Conservation (phyloP, 306 rosid genomes). For the Chamaecrista fasciculata region DNA sequence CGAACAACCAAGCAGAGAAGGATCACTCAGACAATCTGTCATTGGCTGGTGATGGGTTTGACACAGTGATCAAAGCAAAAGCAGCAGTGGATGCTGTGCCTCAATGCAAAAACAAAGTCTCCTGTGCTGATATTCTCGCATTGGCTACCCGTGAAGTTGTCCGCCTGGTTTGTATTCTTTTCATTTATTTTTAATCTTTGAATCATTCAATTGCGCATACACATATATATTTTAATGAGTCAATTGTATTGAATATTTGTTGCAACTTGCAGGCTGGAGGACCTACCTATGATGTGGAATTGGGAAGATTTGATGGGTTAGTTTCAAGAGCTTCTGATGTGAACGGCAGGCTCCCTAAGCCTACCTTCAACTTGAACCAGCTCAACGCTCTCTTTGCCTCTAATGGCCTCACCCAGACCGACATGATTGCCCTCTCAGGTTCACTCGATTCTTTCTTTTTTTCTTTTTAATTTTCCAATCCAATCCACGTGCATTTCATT, state of each 20-base stretch:
- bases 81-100: conserved; percentile 70
- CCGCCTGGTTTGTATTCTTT: conserved; percentile 43
- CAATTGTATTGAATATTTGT: no score
- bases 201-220: no score
- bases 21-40: conserved; percentile 80
- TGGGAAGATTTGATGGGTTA: conserved; percentile 76
- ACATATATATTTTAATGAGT: no score
- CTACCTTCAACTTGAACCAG: conserved; percentile 56
- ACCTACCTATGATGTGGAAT: conserved; percentile 66
- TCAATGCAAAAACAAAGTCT: conserved; percentile 65
- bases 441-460: no score
- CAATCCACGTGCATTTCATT: no score
- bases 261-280: conserved; percentile 60
- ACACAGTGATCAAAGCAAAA: conserved; percentile 75
- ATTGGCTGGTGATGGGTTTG: conserved; percentile 85
- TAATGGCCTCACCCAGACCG: conserved; percentile 57
- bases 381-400: conserved; percentile 57
- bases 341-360: conserved; percentile 60
- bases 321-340: conserved; percentile 57
- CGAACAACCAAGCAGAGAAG: conserved; percentile 67
- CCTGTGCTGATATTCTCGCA: conserved; percentile 85
- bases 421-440: conserved; percentile 91
- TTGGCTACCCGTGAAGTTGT: conserved; percentile 76
- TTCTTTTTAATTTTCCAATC: not conserved
- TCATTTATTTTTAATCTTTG: no score